Base-by-base conservation (phyloP, 148 eudicot species). In the Chenopodium quinoa region DNA sequence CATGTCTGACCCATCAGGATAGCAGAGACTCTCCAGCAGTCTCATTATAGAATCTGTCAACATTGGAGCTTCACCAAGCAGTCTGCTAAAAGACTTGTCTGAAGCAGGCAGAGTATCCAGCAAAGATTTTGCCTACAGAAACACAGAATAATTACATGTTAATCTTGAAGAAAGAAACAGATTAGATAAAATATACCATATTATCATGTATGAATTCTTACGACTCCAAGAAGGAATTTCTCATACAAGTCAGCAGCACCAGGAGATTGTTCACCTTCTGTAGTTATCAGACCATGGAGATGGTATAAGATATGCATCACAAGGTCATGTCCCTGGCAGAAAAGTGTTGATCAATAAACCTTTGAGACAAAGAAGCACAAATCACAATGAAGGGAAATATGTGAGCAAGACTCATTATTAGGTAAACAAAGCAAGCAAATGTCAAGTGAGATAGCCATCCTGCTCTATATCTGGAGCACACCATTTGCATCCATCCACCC, bases 271-370 rank as follows among this genome's bases (percentile, higher is more conserved):
- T 84, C 88, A 77, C 52, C 81, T 69, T 89, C 93, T 48, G 87
- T 81, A 37, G 85, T 74, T 76, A 79, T 86, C 71, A 90, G 86
- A 78, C 91, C 78, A 44, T 90, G 90, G 75, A 94, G 91, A 83
- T 94, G 92, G 86, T 89, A 94, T 46, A 91, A 86, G 25, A 97
- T 90, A 90, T 92, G 93, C 97, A 97, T 91, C 62, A 91, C 91
- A 83, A 97, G 97, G 85, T 97, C 99, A 79, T 97, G 99, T 22
- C 97, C 99, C 99, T 97, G 93, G 76, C 75, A 88, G 47, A 73
- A 32, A 82, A 66, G 82, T 68, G 54, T 34, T 7, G n/a, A 68
- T 67, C 72, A 82, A 62, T 65, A 58, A 80, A 81, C 34, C n/a
- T n/a, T 14, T 44, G 54, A n/a, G 64, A 69, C 31, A 63, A 8